Conservation (phyloP, 2,329 filamentous ascomycete genomes). For the Anthostomella pinea region DNA sequence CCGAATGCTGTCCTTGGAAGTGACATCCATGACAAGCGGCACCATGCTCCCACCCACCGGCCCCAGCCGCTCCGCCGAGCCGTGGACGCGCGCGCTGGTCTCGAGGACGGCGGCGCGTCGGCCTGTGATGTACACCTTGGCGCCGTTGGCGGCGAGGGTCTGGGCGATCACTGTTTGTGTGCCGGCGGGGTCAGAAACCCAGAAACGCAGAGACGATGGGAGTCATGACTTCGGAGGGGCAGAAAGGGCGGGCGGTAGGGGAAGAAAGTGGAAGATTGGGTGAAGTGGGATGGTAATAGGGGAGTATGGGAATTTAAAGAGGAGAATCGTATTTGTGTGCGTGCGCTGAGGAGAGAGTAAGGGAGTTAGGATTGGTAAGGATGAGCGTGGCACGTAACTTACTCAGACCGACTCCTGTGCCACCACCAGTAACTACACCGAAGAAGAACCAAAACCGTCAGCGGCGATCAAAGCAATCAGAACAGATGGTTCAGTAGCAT, state of each 20-base stretch:
- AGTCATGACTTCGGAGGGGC: no score
- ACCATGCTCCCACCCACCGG: slow-evolving; percentile 45
- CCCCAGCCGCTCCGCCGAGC: slow-evolving; percentile 36
- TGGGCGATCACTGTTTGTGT: slow-evolving; percentile 47
- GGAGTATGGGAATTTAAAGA: no score
- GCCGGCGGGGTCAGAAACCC: no score
- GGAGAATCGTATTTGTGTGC: no score
- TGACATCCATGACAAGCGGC: slow-evolving; percentile 43
- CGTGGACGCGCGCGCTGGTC: slow-evolving; percentile 39
- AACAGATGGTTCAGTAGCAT: slow-evolving; percentile 4
- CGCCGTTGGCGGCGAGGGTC: slow-evolving; percentile 43
- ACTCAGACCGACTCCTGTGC: slow-evolving; percentile 29
- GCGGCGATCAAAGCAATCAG: no score
- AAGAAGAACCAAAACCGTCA: no score
- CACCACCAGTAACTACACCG: slow-evolving; percentile 28
- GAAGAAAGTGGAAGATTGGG: background rate
- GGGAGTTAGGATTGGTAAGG: background rate
- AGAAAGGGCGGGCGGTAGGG: slow-evolving; percentile 2
- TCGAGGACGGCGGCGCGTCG: slow-evolving; percentile 43
- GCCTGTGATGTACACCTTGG: slow-evolving; percentile 37
- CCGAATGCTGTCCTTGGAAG: slow-evolving; percentile 48
- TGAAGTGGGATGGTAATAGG: no score
- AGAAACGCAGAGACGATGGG: no score
- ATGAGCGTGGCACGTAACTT: slow-evolving; percentile 5
- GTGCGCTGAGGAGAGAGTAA: no score